phyloP scores from a whole-genome alignment of 108 stramenopile genomes.

The Cyclotella baltica region DNA sequence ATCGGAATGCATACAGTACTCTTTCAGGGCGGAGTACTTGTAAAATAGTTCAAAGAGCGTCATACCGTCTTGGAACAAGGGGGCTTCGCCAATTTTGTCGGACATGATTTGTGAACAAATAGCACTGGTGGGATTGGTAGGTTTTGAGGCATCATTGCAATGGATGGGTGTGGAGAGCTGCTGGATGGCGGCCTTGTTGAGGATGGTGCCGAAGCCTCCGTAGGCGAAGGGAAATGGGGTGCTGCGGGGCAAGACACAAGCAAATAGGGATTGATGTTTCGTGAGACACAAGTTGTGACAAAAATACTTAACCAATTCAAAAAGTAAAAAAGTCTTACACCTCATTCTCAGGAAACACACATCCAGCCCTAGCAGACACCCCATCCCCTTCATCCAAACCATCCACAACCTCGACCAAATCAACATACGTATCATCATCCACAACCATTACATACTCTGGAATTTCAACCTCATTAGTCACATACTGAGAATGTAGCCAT shows the following conservation, averaged over 20 bases:
- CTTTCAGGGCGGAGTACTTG: slow-evolving; percentile 14
- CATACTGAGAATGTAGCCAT: slow-evolving; percentile 27
- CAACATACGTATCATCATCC: slow-evolving; percentile 25
- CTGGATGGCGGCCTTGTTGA: slow-evolving; percentile 32
- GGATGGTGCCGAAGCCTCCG: slow-evolving; percentile 52
- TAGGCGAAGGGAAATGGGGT: slow-evolving; percentile 42
- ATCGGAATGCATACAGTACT: slow-evolving; percentile 24
- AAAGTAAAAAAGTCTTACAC: neutral
- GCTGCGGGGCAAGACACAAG: neutral
- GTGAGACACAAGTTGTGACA: neutral
- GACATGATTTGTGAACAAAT: slow-evolving; percentile 5
- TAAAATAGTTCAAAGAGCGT: slow-evolving; percentile 13
- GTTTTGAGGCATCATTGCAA: neutral
- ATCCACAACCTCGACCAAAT: slow-evolving; percentile 3
- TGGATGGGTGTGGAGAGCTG: slow-evolving; percentile 27
- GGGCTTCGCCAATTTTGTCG: slow-evolving; percentile 12
- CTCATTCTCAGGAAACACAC: slow-evolving; percentile 12
- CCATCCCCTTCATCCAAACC: slow-evolving; percentile 6
- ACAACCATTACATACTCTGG: slow-evolving; percentile 8
- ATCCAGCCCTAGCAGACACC: slow-evolving; percentile 15
- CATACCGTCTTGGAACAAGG: slow-evolving; percentile 13
- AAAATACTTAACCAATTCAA: neutral
- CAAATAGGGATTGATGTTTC: neutral
- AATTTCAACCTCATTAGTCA: neutral
- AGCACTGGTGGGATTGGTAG: neutral